Base-by-base conservation (phyloP, 2,329 filamentous ascomycete genomes). In the Dothidotthia symphoricarpi region DNA sequence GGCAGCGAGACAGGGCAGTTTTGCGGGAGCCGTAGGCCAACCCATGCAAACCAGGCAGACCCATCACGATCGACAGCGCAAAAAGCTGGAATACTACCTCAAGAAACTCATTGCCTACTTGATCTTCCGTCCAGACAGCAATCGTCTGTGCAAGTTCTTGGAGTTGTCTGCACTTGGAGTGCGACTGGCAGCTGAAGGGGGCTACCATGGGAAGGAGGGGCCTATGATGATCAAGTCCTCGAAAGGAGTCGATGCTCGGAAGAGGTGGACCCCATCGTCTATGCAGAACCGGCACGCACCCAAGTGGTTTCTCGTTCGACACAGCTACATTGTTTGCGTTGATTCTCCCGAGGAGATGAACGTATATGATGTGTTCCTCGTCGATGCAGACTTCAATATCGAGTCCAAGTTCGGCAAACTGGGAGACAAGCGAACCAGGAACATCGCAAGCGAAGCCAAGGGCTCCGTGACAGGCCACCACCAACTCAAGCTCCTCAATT, bases 281-380 rank as follows among this genome's bases (percentile, higher is more conserved):
- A 77, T 95, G 47, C 86, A 89, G 59, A 81, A 82, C 35, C 81
- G 89, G 10, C 90, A 96, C 67, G 85, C 82, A 44, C 88, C 89
- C 13, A 96, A 96, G 66, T 98, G 93, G 93, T 98, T 98, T 63
- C 75, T 97, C 14, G 89, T 98, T n/a, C 78, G 93, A 34, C 90
- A 97, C 67, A 97, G 89, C 70, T 98, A 98, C 60, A 84, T 98
- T 43, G 91, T 95, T 29, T 96, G 91, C 53, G 90, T 97, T n/a
- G 91, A 97, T 63, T 96, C 93, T 0, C 93, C 93, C 0, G 91
- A 97, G 64, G 95, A 95, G 55, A 95, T 97, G 86, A 91, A 95
- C 58, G 94, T 97, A 24, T 96, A 95, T 64, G 94, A 98, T 68
- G 93, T 98, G 15, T 97, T 96, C 66, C 76, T 98, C n/a, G 87